Evolutionary conservation across 2,329 filamentous ascomycete species (phyloP).

Genomic region (Magnaporthiopsis incrustans): DNA sequence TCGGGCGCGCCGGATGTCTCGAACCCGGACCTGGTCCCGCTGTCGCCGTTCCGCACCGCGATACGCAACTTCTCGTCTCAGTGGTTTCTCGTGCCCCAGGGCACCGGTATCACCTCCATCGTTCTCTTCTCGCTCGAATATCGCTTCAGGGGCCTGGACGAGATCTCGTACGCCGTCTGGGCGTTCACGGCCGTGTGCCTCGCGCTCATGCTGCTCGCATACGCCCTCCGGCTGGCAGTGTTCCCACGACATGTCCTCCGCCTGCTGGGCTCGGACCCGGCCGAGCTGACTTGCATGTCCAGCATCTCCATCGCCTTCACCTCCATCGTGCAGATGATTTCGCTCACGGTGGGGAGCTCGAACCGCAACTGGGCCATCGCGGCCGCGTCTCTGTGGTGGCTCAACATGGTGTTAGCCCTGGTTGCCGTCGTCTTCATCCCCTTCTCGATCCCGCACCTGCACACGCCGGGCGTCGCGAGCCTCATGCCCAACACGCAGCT

Average conservation of each 20-base stretch:
- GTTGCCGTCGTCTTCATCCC: slow-evolving; percentile 23
- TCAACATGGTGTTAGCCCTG: slow-evolving; percentile 23
- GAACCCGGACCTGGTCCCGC: too few species aligned
- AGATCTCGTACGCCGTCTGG: slow-evolving; percentile 29
- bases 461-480: slow-evolving; percentile 23
- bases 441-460: slow-evolving; percentile 19
- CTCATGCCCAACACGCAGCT: slow-evolving; percentile 27
- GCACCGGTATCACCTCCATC: slow-evolving; percentile 26
- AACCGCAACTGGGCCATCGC: slow-evolving; percentile 18
- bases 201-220: slow-evolving; percentile 19
- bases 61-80: slow-evolving; percentile 24
- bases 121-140: slow-evolving; percentile 28
- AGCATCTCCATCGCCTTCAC: slow-evolving; percentile 27
- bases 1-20: too few species aligned
- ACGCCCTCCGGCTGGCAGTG: slow-evolving; percentile 22
- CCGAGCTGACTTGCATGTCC: slow-evolving; percentile 28
- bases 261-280: slow-evolving; percentile 21
- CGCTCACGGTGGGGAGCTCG: slow-evolving; percentile 12
- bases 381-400: slow-evolving; percentile 32
- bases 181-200: slow-evolving; percentile 27
- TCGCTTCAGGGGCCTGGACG: slow-evolving; percentile 27
- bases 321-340: slow-evolving; percentile 17
- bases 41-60: slow-evolving; percentile 8
- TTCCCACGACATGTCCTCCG: slow-evolving; percentile 22
- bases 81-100: slow-evolving; percentile 30